phyloP scores from a whole-genome alignment of 805 yeast genomes.

The Cyberlindnera xishuangbannaensis region DNA sequence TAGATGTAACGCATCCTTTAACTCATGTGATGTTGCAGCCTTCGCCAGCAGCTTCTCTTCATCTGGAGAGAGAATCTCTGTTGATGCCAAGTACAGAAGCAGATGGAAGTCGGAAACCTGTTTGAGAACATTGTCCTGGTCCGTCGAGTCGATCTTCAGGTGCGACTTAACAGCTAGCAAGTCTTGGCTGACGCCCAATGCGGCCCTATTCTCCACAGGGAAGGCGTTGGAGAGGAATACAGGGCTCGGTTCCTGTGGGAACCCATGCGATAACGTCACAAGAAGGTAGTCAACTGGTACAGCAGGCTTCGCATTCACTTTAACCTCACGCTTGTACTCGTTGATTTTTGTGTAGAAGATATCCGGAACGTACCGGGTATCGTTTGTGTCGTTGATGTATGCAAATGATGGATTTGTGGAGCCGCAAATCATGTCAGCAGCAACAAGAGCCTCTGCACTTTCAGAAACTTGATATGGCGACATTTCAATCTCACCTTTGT shows the following conservation, averaged over 20 bases:
- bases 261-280: conserved; percentile 88
- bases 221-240: conserved; percentile 46
- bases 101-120: conserved; percentile 72
- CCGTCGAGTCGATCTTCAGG: conserved; percentile 32
- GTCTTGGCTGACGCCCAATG: conserved; percentile 70
- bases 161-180: conserved; percentile 47
- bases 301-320: conserved; percentile 82
- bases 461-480: conserved; percentile 85
- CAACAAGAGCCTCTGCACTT: conserved; percentile 80
- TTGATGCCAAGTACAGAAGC: conserved; percentile 47
- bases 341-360: conserved; percentile 78
- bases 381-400: conserved; percentile 68
- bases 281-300: conserved; percentile 88
- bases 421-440: conserved; percentile 80
- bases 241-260: conserved; percentile 60
- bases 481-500: conserved; percentile 83
- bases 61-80: conserved; percentile 49
- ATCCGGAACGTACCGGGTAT: conserved; percentile 87
- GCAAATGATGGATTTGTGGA: conserved; percentile 89
- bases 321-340: conserved; percentile 86
- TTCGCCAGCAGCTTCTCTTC: conserved; percentile 48
- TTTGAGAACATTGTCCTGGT: conserved; percentile 26
- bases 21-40: conserved; percentile 38
- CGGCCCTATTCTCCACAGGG: conserved; percentile 76
- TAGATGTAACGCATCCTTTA: conserved; percentile 43